Evolutionary conservation across 2,329 filamentous ascomycete genomes (phyloP).

Genomic region (Cytospora piceae): DNA sequence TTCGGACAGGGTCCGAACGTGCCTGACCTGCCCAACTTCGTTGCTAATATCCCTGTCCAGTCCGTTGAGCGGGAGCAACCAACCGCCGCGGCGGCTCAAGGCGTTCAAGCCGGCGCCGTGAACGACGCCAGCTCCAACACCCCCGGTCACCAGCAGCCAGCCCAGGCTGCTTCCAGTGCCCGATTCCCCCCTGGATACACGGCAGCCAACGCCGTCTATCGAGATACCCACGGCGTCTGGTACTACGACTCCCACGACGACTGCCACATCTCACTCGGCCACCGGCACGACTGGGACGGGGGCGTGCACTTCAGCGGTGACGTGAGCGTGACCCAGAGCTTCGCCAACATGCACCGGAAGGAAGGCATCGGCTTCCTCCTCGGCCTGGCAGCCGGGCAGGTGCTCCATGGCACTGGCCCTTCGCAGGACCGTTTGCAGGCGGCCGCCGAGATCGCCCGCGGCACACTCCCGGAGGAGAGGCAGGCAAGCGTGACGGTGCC

Average conservation of each 20-base stretch:
- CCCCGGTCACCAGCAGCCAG: background rate
- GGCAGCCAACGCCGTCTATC: too few relatives aligned
- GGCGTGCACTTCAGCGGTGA: slow-evolving; percentile 18
- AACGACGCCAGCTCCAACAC: background rate
- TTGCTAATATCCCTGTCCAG: background rate
- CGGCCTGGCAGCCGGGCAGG: slow-evolving; percentile 12
- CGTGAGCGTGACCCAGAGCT: background rate
- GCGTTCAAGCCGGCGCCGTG: background rate
- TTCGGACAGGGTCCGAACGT: background rate
- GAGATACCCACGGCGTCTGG: slow-evolving; percentile 5
- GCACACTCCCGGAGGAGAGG: background rate
- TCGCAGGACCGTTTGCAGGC: background rate
- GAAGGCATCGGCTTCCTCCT: slow-evolving; percentile 15
- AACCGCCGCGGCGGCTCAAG: background rate
- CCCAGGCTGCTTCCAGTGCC: background rate
- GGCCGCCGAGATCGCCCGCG: slow-evolving; percentile 1
- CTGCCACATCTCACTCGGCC: slow-evolving; percentile 13
- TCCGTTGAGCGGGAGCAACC: slow-evolving; percentile 2
- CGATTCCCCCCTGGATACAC: background rate
- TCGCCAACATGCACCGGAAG: background rate
- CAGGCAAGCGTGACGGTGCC: background rate
- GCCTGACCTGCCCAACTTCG: background rate
- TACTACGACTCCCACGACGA: slow-evolving; percentile 21
- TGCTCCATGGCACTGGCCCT: background rate
- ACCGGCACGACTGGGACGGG: slow-evolving; percentile 25